phyloP scores from a whole-genome alignment of 371 early-diverging fungal genomes.

The Saksenaea oblongispora region DNA sequence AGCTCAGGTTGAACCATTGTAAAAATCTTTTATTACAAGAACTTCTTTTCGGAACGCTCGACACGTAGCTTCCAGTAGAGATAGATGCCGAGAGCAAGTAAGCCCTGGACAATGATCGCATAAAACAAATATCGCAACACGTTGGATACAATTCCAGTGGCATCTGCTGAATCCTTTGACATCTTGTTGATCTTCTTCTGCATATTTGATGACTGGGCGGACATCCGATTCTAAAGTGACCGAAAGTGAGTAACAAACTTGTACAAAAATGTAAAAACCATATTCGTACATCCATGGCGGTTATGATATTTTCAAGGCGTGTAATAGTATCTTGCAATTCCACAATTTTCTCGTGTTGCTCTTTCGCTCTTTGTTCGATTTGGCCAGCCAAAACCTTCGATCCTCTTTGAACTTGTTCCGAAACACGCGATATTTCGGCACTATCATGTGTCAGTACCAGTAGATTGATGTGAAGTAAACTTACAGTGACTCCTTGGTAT shows the following conservation, averaged over 20 bases:
- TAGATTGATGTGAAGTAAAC: neutral
- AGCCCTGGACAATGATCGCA: constrained; percentile 36
- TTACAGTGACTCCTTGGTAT: constrained; percentile 16
- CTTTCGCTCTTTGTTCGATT: constrained; percentile 18
- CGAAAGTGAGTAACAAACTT: neutral
- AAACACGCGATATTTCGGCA: constrained; percentile 7
- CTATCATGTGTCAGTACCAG: neutral
- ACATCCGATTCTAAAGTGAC: constrained; percentile 24
- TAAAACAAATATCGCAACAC: constrained; percentile 42
- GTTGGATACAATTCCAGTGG: constrained; percentile 41
- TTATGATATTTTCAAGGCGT: constrained; percentile 27
- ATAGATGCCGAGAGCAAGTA: constrained; percentile 37
- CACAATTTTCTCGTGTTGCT: constrained; percentile 33
- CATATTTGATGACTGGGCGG: constrained; percentile 18
- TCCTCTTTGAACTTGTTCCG: constrained; percentile 18
- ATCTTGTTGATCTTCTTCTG: constrained; percentile 35
- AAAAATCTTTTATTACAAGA: constrained; percentile 22
- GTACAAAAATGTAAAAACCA: neutral
- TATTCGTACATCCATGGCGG: constrained; percentile 34
- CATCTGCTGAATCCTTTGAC: constrained; percentile 37
- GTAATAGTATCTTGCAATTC: constrained; percentile 23
- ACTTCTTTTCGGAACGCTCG: constrained; percentile 48
- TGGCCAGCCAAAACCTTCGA: constrained; percentile 9
- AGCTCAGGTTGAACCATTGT: neutral
- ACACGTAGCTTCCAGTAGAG: constrained; percentile 48